Percentiles rank a stretch among this genome's conserved stretches.
phyloP scores from a whole-genome alignment of 208 protist genomes.

The Leishmania turanica region DNA sequence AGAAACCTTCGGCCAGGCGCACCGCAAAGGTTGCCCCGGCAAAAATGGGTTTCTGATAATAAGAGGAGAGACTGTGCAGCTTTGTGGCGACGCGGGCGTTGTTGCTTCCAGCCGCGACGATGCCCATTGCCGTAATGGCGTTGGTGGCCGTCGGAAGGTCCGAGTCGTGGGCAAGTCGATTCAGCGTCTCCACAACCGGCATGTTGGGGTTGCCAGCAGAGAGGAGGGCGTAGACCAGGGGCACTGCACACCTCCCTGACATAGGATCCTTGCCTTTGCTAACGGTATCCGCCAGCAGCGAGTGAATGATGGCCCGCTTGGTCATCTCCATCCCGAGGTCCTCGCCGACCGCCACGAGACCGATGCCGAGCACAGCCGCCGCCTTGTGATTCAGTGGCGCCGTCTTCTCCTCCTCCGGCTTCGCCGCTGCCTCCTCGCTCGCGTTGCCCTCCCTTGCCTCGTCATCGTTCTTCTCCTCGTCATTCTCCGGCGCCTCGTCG shows the following conservation, averaged over 20 bases:
- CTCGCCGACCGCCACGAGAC: conserved; percentile 98
- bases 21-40: conserved; percentile 80
- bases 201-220: conserved; percentile 96
- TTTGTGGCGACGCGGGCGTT: conserved; percentile 96
- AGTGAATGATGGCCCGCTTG: conserved; percentile 97
- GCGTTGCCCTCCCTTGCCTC: conserved; percentile 15
- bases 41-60: conserved; percentile 96
- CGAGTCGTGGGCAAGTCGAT: conserved; percentile 98
- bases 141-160: conserved; percentile 94
- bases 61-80: conserved; percentile 95
- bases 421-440: neutral
- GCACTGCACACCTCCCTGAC: conserved; percentile 93
- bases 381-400: conserved; percentile 85
- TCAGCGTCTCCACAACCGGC: conserved; percentile 97
- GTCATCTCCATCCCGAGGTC: conserved; percentile 98
- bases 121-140: conserved; percentile 97
- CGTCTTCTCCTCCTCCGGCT: conserved; percentile 30
- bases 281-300: conserved; percentile 92
- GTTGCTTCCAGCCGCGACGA: conserved; percentile 97
- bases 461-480: conserved; percentile 40
- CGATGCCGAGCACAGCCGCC: conserved; percentile 98
- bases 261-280: conserved; percentile 77
- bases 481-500: conserved; percentile 50
- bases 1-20: conserved; percentile 94
- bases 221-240: conserved; percentile 98